Conservation (phyloP, 2,329 filamentous ascomycete species). For the Blastomyces percursus region DNA sequence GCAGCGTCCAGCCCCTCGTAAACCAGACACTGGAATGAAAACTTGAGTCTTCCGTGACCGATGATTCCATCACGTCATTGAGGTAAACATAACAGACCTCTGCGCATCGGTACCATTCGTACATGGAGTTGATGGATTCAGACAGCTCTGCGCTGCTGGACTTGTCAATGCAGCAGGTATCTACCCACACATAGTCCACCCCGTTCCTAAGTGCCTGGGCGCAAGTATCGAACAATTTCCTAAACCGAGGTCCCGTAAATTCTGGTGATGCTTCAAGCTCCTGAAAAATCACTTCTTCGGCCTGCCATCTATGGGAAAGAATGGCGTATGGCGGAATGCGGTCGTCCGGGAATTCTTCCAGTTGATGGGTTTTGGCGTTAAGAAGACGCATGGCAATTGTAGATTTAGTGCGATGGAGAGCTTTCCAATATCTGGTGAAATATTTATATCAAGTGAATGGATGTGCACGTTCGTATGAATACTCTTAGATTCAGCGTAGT, state of each 20-base stretch:
- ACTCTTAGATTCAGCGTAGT: neutral
- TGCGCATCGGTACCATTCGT: conserved; percentile 26
- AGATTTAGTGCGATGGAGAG: neutral
- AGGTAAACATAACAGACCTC: conserved; percentile 29
- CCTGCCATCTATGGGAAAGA: conserved; percentile 19
- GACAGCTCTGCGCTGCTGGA: conserved; percentile 26
- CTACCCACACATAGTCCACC: conserved; percentile 27
- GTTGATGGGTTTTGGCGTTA: neutral
- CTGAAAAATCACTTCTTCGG: conserved; percentile 17
- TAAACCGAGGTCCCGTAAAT: conserved; percentile 3
- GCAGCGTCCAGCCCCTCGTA: conserved; percentile 8
- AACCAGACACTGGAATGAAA: conserved; percentile 8
- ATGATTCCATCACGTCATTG: conserved; percentile 15
- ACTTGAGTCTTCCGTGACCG: neutral
- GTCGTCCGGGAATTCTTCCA: neutral
- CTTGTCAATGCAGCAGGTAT: conserved; percentile 34
- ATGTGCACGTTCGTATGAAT: neutral
- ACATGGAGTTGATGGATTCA: conserved; percentile 24
- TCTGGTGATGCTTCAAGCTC: conserved; percentile 9
- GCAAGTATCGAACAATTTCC: conserved; percentile 3
- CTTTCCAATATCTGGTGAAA: neutral
- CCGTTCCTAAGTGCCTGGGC: conserved; percentile 18
- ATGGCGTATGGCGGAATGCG: conserved; percentile 17
- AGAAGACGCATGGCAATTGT: conserved; percentile 3
- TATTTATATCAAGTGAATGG: neutral